Evolutionary conservation across 345 rosid species (phyloP), one percentile per base, ranked within the genome.

Genomic region (Stellera chamaejasme): DNA sequence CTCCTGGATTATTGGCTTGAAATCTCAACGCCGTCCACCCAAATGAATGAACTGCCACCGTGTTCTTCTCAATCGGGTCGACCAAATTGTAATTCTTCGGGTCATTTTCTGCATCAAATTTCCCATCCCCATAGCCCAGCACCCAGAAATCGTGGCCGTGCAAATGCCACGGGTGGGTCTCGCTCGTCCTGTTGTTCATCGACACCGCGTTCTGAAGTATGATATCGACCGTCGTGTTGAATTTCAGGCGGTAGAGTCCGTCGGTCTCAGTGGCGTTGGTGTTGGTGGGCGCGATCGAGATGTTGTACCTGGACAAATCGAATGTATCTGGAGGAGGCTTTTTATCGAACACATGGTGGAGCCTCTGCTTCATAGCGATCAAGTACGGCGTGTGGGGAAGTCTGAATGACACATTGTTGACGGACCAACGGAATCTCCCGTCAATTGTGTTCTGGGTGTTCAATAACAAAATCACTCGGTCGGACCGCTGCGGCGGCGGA

Each of bases 71-170:
- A 1, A 87, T 84, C 11, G 93, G 95, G 55, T 84, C 36, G 5
- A 54, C 80, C 77, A 82, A 55, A 56, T 84, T 87, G 65, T 69
- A 90, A 12, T 66, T 65, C 56, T 55, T 70, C 0, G 76, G 68
- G 49, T 90, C 90, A 10, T 67, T 72, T 10, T 19, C 11, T 43
- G 62, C 44, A 48, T 87, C 68, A 26, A 82, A 90, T 56, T 86
- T 80, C 0, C 95, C 93, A 11, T 50, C 57, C 4, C 95, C 95
- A 2, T 84, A 77, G 0, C 92, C 85, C 0, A 90, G 49, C 5
- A 84, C 92, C 97, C 92, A 89, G 54, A 86, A 89, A 69, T 86
- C 95, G 59, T 86, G 95, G 27, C 95, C 95, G 26, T 87, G 95
- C 2, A 87, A 71, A 74, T 84, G 97, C 97, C 93, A 75, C 0